phyloP scores from a whole-genome alignment of 1,139 yeast genomes.

The Candida tropicalis region DNA sequence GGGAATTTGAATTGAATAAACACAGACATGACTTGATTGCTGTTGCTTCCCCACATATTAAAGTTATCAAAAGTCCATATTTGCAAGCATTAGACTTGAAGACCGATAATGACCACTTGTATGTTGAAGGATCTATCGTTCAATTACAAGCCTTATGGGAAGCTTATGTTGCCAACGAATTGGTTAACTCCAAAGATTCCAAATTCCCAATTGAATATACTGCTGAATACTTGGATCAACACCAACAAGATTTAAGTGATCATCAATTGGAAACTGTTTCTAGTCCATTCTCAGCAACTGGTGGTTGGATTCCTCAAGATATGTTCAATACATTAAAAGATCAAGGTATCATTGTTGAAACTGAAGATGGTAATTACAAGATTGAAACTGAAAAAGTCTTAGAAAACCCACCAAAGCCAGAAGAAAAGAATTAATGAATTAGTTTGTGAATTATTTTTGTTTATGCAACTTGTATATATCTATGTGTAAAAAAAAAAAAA shows the following conservation, averaged over 20 bases:
- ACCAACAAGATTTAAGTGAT: constrained; percentile 59
- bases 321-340: constrained; percentile 72
- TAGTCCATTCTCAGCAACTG: constrained; percentile 86
- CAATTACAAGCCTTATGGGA: constrained; percentile 81
- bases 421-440: constrained; percentile 9
- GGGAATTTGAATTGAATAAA: constrained; percentile 77
- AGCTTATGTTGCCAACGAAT: constrained; percentile 61
- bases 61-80: constrained; percentile 67
- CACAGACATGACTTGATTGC: constrained; percentile 69
- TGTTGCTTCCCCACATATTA: constrained; percentile 76
- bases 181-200: constrained; percentile 48
- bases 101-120: constrained; percentile 61
- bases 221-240: constrained; percentile 56
- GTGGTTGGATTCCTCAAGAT: constrained; percentile 96
- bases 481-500: not conserved
- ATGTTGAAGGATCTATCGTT: constrained; percentile 66
- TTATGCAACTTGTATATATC: not conserved
- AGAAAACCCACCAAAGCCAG: constrained; percentile 20
- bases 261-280: constrained; percentile 70
- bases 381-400: constrained; percentile 45
- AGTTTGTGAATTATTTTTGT: not conserved
- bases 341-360: constrained; percentile 60
- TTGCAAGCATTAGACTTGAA: constrained; percentile 66
- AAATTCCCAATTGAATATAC: constrained; percentile 65
- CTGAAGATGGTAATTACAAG: constrained; percentile 37